Percentiles rank a stretch among this genome's conserved stretches.
phyloP scores from a whole-genome alignment of 73 alveolate genomes.

The Paraurostyla sp. region DNA sequence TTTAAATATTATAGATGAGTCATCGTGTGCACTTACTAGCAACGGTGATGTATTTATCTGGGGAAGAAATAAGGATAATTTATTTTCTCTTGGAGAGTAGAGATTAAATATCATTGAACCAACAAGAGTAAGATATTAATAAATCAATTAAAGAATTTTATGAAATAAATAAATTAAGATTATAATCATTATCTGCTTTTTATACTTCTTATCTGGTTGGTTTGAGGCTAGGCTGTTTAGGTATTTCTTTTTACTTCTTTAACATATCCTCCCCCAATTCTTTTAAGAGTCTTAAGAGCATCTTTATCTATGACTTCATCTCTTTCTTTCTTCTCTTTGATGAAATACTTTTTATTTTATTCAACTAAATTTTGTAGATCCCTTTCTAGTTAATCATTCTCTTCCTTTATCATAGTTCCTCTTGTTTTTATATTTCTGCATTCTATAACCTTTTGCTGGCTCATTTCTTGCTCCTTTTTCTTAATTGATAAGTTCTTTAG shows the following conservation, averaged over 20 bases:
- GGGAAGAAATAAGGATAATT: slow-evolving; percentile 73
- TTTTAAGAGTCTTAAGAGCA: background rate
- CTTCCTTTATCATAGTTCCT: slow-evolving; percentile 5
- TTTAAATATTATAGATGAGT: slow-evolving; percentile 57
- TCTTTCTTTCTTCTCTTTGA: background rate
- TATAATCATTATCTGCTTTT: background rate
- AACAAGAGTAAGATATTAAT: slow-evolving; percentile 61
- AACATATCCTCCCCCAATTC: slow-evolving; percentile 58
- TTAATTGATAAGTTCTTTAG: background rate
- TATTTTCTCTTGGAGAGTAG: slow-evolving; percentile 20
- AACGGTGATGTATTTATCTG: slow-evolving; percentile 70
- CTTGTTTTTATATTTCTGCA: background rate
- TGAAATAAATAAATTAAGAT: too few species aligned
- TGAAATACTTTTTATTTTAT: slow-evolving; percentile 45
- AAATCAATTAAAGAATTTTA: too few species aligned
- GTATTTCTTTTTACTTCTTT: background rate
- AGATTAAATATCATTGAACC: slow-evolving; percentile 34
- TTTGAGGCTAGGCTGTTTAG: background rate
- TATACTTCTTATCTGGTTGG: background rate
- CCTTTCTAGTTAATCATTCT: slow-evolving; percentile 39
- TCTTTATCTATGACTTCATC: background rate
- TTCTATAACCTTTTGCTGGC: background rate
- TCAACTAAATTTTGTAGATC: slow-evolving; percentile 23
- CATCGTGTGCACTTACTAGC: slow-evolving; percentile 62
- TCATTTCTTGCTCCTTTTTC: background rate